Conservation (phyloP, 208 protist genomes). For the Leishmania martiniquensis region DNA sequence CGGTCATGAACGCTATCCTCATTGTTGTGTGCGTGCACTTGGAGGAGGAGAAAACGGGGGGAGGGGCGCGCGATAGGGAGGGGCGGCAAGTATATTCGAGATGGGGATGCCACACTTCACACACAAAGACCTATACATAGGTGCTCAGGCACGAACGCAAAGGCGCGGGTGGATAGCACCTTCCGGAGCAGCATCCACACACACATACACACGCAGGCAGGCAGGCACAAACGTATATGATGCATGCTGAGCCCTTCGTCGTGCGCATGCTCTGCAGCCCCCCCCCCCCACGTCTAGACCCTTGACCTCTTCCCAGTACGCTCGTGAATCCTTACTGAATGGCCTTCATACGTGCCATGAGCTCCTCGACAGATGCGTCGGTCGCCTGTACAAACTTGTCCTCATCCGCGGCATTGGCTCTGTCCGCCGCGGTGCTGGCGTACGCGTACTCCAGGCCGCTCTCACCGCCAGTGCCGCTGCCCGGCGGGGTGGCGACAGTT, state of each 20-base stretch:
- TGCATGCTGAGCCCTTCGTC: not conserved
- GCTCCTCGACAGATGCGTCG: conserved; percentile 53
- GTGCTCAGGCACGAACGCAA: too few relatives aligned
- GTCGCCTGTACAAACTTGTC: conserved; percentile 23
- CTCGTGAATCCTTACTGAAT: conserved; percentile 26
- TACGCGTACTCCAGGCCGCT: conserved; percentile 53
- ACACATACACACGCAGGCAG: not conserved
- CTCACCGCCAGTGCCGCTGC: not conserved
- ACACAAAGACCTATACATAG: too few relatives aligned
- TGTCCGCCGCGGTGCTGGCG: conserved; percentile 6
- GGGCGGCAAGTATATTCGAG: too few relatives aligned
- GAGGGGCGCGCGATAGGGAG: too few relatives aligned
- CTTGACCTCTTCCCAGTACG: not conserved
- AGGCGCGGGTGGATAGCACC: too few relatives aligned
- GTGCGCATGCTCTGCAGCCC: not conserved
- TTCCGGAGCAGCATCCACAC: too few relatives aligned
- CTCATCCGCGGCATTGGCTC: conserved; percentile 1
- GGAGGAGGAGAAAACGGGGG: too few relatives aligned
- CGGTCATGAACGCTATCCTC: too few relatives aligned
- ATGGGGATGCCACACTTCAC: too few relatives aligned
- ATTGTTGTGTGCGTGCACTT: too few relatives aligned
- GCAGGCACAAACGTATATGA: too few relatives aligned
- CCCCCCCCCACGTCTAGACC: not conserved
- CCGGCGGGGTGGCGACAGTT: not conserved
- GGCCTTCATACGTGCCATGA: conserved; percentile 74